Evolutionary conservation across 1,284 basidiomycete species (phyloP).

Genomic region (Moesziomyces parantarcticus): DNA sequence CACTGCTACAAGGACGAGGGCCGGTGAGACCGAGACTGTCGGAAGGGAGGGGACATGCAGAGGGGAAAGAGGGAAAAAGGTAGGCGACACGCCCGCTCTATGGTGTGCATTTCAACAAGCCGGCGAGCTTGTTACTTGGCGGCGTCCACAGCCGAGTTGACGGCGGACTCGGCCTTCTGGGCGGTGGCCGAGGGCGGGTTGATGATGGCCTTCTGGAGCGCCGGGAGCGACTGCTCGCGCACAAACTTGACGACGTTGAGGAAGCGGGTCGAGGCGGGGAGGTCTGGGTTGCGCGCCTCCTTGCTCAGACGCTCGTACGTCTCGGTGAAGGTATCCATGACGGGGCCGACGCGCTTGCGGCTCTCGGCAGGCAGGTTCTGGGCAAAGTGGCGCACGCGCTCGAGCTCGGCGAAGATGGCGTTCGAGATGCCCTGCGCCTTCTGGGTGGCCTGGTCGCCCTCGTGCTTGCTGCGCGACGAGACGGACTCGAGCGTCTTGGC

Average conservation of each 20-base stretch:
- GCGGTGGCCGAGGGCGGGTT: slow-evolving; percentile 26
- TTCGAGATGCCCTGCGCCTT: slow-evolving; percentile 60
- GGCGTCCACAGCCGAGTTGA: slow-evolving; percentile 19
- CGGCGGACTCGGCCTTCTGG: slow-evolving; percentile 16
- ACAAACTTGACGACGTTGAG: slow-evolving; percentile 59
- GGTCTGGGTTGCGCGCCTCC: slow-evolving; percentile 61
- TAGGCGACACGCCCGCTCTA: background rate
- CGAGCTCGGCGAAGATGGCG: slow-evolving; percentile 63
- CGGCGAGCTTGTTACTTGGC: slow-evolving; percentile 9
- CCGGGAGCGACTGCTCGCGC: slow-evolving; percentile 62
- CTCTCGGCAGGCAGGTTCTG: slow-evolving; percentile 58
- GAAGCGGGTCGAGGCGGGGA: slow-evolving; percentile 56
- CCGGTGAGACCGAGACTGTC: background rate
- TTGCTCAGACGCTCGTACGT: slow-evolving; percentile 60
- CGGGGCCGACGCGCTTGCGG: slow-evolving; percentile 62
- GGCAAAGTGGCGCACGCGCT: slow-evolving; percentile 62
- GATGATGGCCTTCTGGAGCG: slow-evolving; percentile 61
- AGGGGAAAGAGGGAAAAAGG: background rate
- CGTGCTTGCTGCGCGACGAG: slow-evolving; percentile 51
- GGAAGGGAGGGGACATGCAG: background rate
- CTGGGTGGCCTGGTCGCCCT: slow-evolving; percentile 58
- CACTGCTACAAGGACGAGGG: slow-evolving; percentile 11
- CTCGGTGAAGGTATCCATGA: slow-evolving; percentile 60
- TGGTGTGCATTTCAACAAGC: background rate
- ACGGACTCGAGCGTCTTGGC: slow-evolving; percentile 56